Conservation (phyloP, 441 rosid species). For the Cnidoscolus chayamansa region DNA sequence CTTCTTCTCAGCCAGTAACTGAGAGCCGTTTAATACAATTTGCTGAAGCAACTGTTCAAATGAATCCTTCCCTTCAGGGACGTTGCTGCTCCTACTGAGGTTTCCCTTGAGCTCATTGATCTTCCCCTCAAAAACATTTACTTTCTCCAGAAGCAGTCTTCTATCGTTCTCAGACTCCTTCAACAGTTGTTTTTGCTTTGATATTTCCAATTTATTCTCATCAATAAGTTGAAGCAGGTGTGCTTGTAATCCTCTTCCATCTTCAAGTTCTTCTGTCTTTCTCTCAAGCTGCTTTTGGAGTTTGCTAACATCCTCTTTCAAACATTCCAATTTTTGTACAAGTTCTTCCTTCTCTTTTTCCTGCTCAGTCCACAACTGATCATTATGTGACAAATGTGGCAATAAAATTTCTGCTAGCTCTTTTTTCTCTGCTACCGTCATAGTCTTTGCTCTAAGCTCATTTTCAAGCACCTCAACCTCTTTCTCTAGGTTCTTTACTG, state of each 20-base stretch:
- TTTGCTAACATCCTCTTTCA: slow-evolving; percentile 42
- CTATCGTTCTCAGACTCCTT: slow-evolving; percentile 42
- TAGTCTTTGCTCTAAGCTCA: slow-evolving; percentile 38
- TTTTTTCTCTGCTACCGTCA: slow-evolving; percentile 33
- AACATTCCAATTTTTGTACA: slow-evolving; percentile 24
- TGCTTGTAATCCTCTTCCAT: slow-evolving; percentile 33
- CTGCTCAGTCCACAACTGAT: slow-evolving; percentile 27
- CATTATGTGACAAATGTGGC: slow-evolving; percentile 29
- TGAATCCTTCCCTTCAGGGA: slow-evolving; percentile 31
- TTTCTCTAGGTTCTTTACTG: slow-evolving; percentile 40
- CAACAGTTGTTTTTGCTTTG: slow-evolving; percentile 38
- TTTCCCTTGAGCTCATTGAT: slow-evolving; percentile 33
- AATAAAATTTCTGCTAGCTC: slow-evolving; percentile 32
- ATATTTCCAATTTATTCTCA: slow-evolving; percentile 27
- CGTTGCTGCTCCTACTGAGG: slow-evolving; percentile 22
- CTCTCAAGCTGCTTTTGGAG: slow-evolving; percentile 40
- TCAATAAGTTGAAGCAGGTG: slow-evolving; percentile 42
- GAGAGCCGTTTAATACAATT: slow-evolving; percentile 42
- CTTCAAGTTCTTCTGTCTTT: slow-evolving; percentile 41
- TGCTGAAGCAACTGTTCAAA: slow-evolving; percentile 37
- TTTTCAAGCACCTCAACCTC: slow-evolving; percentile 39
- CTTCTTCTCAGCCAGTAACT: slow-evolving; percentile 46
- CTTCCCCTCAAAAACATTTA: slow-evolving; percentile 40
- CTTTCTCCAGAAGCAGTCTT: slow-evolving; percentile 29
- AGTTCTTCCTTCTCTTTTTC: slow-evolving; percentile 21